Base-by-base conservation (phyloP, 140 eudicot species). In the Ambrosia hybrid region DNA sequence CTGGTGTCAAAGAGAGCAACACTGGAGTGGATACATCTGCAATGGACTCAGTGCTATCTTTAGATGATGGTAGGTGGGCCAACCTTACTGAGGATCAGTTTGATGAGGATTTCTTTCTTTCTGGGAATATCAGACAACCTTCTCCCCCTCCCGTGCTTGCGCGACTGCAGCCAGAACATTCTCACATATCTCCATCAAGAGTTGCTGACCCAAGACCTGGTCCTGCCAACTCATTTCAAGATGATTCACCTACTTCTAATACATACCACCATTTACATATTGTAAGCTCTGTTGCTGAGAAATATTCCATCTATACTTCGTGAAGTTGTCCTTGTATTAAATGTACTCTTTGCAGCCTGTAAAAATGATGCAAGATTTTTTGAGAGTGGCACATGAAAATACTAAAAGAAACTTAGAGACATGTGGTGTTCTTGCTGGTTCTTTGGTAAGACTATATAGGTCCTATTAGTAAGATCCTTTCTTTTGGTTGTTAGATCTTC, bases 181-280 rank as follows among this genome's bases (percentile, higher is more conserved):
- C 51, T 65, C 91, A 85, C 7, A 87, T 93, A 56, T 80, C 95
- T 73, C 98, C 98, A 63, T 60, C 96, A 43, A 81, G 72, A 75
- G 97, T 93, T 84, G 98, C 98, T 15, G 98, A 93, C 80, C 98
- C 98, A 63, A 86, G 97, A 73, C 98, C 97, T 38, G 99, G 97
- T 49, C 96, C 99, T 16, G 91, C 89, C 52, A 89, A 68, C 41
- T 51, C 85, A 33, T 81, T 74, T 67, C 83, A 84, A 76, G 90
- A 90, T 61, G 91, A 87, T 48, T 56, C 84, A 9, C 85, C 81
- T 41, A 75, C 65, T 75, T 71, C 96, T 74, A 84, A 77, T 55
- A 77, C 96, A n/a, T 94, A 90, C 74, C 97, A 94, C 71, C 85
- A 94, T 81, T 86, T 94, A 52, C 99, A 94, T 77, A 90, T 94